Percentiles rank a stretch among this genome's conserved stretches.
Evolutionary conservation across 2,329 filamentous ascomycete genomes (phyloP).

Genomic region (Penicillium frequentans): DNA sequence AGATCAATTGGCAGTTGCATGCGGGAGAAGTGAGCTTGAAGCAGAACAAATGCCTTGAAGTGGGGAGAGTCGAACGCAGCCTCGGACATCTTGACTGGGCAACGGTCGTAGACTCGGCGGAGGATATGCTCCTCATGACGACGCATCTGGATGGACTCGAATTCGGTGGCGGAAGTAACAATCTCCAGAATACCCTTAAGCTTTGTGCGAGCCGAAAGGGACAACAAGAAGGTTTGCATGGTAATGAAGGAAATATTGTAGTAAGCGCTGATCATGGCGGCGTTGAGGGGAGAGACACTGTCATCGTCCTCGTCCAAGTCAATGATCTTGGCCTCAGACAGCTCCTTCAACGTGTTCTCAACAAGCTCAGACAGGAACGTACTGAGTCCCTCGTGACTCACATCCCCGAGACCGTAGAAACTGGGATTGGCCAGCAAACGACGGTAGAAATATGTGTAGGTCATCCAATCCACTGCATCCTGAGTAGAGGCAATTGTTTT

Average conservation of each 20-base stretch:
- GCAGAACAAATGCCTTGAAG: conserved; percentile 96
- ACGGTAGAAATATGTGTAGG: conserved; percentile 97
- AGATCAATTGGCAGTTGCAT: conserved; percentile 96
- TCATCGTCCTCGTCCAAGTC: conserved; percentile 95
- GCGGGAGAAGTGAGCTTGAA: conserved; percentile 95
- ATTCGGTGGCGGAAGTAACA: conserved; percentile 93
- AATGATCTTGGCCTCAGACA: conserved; percentile 91
- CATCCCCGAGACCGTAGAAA: conserved; percentile 88
- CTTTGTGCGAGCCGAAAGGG: conserved; percentile 83
- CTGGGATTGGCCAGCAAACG: conserved; percentile 92
- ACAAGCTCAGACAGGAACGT: conserved; percentile 92
- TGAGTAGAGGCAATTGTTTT: conserved; percentile 94
- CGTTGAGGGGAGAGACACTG: conserved; percentile 82
- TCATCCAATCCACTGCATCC: conserved; percentile 97
- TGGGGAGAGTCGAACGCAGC: conserved; percentile 88
- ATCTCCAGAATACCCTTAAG: conserved; percentile 97
- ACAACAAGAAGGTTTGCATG: conserved; percentile 97
- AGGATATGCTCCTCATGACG: conserved; percentile 87
- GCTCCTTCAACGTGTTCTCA: conserved; percentile 85
- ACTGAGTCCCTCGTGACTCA: conserved; percentile 89
- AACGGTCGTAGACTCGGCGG: conserved; percentile 87
- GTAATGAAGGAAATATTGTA: conserved; percentile 99
- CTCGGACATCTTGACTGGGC: conserved; percentile 93
- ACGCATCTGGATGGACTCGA: conserved; percentile 90
- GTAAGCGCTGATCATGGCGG: conserved; percentile 97